phyloP scores from a whole-genome alignment of 2,329 filamentous ascomycete species.

The Coleophoma cylindrospora region DNA sequence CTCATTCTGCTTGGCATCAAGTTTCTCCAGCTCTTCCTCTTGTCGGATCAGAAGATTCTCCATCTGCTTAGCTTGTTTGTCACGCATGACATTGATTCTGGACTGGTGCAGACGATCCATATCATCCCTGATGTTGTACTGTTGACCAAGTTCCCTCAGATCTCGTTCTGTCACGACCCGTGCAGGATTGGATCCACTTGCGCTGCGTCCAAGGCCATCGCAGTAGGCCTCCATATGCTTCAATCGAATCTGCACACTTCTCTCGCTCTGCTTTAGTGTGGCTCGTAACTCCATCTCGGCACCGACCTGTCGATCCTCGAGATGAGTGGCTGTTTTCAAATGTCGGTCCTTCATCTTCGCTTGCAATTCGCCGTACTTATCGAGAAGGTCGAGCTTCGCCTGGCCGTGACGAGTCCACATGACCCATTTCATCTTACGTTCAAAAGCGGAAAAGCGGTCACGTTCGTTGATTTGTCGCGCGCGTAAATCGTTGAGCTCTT shows the following conservation, averaged over 20 bases:
- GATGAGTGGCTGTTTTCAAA: conserved; percentile 43
- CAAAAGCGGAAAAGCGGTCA: conserved; percentile 45
- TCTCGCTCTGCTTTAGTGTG: conserved; percentile 50
- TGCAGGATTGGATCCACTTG: conserved; percentile 34
- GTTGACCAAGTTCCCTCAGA: conserved; percentile 51
- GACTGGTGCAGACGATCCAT: conserved; percentile 54
- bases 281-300: conserved; percentile 56
- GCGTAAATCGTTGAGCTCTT: conserved; percentile 39
- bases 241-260: conserved; percentile 51
- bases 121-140: conserved; percentile 55
- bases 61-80: conserved; percentile 56
- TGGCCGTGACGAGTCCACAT: conserved; percentile 47
- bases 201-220: conserved; percentile 42
- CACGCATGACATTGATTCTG: conserved; percentile 61
- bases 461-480: conserved; percentile 44
- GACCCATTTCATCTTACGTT: conserved; percentile 39
- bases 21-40: conserved; percentile 41
- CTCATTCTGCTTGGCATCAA: conserved; percentile 39
- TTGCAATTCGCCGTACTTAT: conserved; percentile 41
- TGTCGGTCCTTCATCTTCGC: conserved; percentile 52
- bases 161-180: conserved; percentile 55
- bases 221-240: conserved; percentile 65
- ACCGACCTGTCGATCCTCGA: conserved; percentile 57
- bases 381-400: conserved; percentile 39
- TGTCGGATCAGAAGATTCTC: conserved; percentile 53